phyloP scores from a whole-genome alignment of 75 land plant genomes.

The Pinus taeda region DNA sequence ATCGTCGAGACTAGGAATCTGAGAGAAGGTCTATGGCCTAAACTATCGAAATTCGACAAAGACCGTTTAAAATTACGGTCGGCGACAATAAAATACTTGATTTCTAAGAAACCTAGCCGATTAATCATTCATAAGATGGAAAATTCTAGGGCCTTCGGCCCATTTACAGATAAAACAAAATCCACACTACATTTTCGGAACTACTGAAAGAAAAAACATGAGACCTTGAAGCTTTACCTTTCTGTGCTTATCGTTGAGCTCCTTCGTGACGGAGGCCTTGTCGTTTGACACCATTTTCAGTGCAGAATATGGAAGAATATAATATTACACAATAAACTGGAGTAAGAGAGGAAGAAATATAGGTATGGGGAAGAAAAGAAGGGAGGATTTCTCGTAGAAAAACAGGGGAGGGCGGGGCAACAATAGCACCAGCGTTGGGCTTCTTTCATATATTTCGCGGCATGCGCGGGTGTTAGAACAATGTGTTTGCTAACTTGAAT shows the following conservation, averaged over 20 bases:
- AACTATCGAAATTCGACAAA: not conserved
- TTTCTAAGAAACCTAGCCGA: not conserved
- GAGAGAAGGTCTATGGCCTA: not conserved
- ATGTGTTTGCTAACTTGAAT: too few relatives aligned
- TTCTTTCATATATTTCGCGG: too few relatives aligned
- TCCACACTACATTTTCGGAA: not conserved
- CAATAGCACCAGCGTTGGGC: too few relatives aligned
- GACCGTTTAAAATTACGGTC: not conserved
- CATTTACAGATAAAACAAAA: not conserved
- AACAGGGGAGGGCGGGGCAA: too few relatives aligned
- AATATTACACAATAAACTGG: too few relatives aligned
- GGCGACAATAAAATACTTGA: not conserved
- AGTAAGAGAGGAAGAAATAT: too few relatives aligned
- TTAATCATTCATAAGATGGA: not conserved
- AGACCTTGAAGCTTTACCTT: conserved; percentile 36
- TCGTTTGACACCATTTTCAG: too few relatives aligned
- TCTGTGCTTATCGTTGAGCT: conserved; percentile 41
- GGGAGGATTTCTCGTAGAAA: too few relatives aligned
- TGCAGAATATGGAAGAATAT: too few relatives aligned
- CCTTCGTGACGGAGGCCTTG: too few relatives aligned
- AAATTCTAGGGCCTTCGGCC: not conserved
- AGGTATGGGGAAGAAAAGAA: too few relatives aligned
- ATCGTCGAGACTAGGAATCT: not conserved
- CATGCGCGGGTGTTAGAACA: too few relatives aligned
- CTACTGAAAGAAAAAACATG: not conserved